Evolutionary conservation across 2,329 filamentous ascomycete species (phyloP).

Genomic region (Tolypocladium amazonense): DNA sequence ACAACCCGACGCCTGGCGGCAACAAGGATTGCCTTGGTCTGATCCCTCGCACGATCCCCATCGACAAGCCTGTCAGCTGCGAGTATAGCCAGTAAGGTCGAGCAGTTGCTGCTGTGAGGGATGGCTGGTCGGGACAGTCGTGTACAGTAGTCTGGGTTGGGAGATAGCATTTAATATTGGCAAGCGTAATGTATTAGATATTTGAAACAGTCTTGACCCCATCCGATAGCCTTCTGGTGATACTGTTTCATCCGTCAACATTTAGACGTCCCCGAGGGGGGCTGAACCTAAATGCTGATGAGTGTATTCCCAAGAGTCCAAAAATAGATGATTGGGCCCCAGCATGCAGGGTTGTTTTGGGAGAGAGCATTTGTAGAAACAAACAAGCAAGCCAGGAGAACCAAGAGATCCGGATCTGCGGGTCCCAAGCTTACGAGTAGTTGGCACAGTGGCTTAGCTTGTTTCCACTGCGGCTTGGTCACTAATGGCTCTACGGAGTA

Average conservation of each 20-base stretch:
- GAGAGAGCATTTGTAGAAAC: no score
- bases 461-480: no score
- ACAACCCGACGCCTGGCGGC: conserved; percentile 21
- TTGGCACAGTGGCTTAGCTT: no score
- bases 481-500: no score
- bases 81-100: conserved; percentile 14
- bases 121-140: background rate
- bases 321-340: no score
- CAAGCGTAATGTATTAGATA: background rate
- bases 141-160: background rate
- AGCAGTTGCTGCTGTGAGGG: background rate
- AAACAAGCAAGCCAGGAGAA: no score
- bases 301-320: no score
- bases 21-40: conserved; percentile 27
- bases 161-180: background rate
- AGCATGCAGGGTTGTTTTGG: no score
- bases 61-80: conserved; percentile 23
- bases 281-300: background rate
- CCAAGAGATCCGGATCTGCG: no score
- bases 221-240: background rate
- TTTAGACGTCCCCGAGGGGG: background rate
- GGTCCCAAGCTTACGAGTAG: no score
- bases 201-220: background rate
- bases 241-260: background rate
- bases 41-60: conserved; percentile 16